A percentile compares a stretch with the other conserved stretches of the same genome.
These are phyloP conservation scores for Magnusiomyces sp. DNA, from an alignment of 1,139 yeast genomes.

Conservation along the genomic window DNA sequence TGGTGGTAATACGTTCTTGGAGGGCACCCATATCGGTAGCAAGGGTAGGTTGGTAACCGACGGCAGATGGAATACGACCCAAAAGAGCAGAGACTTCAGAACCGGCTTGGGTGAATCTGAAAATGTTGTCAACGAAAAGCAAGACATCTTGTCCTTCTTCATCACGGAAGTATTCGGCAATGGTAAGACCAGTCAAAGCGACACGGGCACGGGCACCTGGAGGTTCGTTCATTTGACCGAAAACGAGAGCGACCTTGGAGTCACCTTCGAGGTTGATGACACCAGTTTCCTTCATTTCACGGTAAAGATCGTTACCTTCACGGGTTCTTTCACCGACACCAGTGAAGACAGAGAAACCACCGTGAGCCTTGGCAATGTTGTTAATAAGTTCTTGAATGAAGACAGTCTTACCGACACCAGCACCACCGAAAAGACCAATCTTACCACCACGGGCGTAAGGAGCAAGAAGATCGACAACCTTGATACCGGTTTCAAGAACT, in stretches of 20 bases:
- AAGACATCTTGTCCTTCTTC: conserved; percentile 99
- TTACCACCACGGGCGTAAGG: conserved; percentile 99
- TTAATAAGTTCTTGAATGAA: conserved; percentile 99
- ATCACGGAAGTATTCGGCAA: conserved; percentile 99
- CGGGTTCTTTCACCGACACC: conserved; percentile 99
- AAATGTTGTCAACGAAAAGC: conserved; percentile 98
- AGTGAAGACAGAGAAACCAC: conserved; percentile 99
- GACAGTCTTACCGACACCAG: conserved; percentile 99
- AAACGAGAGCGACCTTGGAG: conserved; percentile 97
- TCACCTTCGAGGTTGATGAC: conserved; percentile 99
- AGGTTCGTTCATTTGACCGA: conserved; percentile 99
- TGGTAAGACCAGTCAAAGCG: conserved; percentile 98
- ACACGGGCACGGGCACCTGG: conserved; percentile 99
- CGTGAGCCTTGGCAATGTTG: conserved; percentile 99
- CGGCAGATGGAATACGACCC: conserved; percentile 99
- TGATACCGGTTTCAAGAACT: conserved; percentile 98
- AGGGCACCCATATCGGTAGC: conserved; percentile 99
- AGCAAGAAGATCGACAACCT: conserved; percentile 98
- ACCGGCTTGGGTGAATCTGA: conserved; percentile 99
- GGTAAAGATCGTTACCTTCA: conserved; percentile 99
- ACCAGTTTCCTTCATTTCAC: conserved; percentile 99
- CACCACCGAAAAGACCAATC: conserved; percentile 99
- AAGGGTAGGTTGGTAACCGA: conserved; percentile 99
- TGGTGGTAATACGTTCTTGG: conserved; percentile 99
- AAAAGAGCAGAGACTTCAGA: conserved; percentile 99